These are phyloP conservation scores for Endoconidiophora laricicola DNA, from an alignment of 2,329 filamentous ascomycete genomes.

Conservation along the genomic window DNA sequence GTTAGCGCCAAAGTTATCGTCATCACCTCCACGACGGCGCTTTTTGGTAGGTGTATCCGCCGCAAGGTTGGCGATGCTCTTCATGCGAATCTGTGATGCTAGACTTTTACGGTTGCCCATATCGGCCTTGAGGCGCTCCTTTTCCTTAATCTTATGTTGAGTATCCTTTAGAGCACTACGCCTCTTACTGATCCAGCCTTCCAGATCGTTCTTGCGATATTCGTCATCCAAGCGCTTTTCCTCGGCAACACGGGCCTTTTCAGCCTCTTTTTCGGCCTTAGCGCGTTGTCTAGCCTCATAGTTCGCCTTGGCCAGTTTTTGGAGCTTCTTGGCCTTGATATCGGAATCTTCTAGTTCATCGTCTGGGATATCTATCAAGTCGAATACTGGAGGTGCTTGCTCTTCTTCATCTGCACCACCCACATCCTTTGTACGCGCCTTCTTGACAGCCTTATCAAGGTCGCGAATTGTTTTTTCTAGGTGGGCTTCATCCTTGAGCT, in stretches of 20 bases:
- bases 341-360: conserved; percentile 84
- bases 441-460: conserved; percentile 76
- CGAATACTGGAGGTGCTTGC: conserved; percentile 69
- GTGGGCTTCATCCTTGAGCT: conserved; percentile 78
- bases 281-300: conserved; percentile 85
- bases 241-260: conserved; percentile 70
- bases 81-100: conserved; percentile 95
- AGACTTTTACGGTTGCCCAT: conserved; percentile 92
- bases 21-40: conserved; percentile 70
- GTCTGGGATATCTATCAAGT: conserved; percentile 74
- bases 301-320: conserved; percentile 84
- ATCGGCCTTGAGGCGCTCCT: conserved; percentile 83
- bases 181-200: conserved; percentile 73
- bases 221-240: conserved; percentile 73
- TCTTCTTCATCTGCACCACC: conserved; percentile 62
- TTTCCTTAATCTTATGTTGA: conserved; percentile 77
- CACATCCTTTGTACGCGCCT: conserved; percentile 83
- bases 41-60: conserved; percentile 77
- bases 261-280: conserved; percentile 87
- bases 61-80: conserved; percentile 87
- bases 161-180: conserved; percentile 53
- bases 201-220: conserved; percentile 66
- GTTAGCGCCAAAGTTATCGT: conserved; percentile 92
- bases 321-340: conserved; percentile 82
- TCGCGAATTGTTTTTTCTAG: conserved; percentile 76